These are phyloP conservation scores for Lomentospora prolificans DNA, from an alignment of 2,329 filamentous ascomycete species.

Conservation along the genomic window DNA sequence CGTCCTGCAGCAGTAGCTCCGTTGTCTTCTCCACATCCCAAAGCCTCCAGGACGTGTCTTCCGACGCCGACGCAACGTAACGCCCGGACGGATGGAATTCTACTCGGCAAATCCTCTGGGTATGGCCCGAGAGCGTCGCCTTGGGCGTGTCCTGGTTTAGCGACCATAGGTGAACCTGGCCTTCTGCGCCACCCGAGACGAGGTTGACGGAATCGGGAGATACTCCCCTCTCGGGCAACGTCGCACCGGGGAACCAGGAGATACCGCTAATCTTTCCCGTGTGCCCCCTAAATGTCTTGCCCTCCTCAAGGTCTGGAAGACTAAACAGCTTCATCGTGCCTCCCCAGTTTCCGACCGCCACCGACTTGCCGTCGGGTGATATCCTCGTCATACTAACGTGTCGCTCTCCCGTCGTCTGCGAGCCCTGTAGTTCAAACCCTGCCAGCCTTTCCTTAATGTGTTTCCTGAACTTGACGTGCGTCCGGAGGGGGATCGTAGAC, in stretches of 20 bases:
- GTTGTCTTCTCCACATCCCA: constrained; percentile 86
- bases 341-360: constrained; percentile 89
- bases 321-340: constrained; percentile 80
- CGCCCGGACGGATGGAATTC: constrained; percentile 90
- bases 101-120: constrained; percentile 77
- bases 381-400: constrained; percentile 89
- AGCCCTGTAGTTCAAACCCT: constrained; percentile 83
- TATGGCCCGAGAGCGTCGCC: constrained; percentile 73
- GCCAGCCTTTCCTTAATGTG: constrained; percentile 73
- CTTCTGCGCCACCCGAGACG: constrained; percentile 83
- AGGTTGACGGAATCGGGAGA: constrained; percentile 70
- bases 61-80: constrained; percentile 86
- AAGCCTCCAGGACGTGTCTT: constrained; percentile 91
- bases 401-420: constrained; percentile 83
- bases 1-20: constrained; percentile 83
- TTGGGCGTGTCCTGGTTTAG: constrained; percentile 77
- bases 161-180: constrained; percentile 82
- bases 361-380: constrained; percentile 69
- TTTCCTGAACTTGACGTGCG: constrained; percentile 88
- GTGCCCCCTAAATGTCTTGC: constrained; percentile 68
- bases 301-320: constrained; percentile 73
- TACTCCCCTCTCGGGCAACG: constrained; percentile 58
- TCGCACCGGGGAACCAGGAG: constrained; percentile 80
- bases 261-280: constrained; percentile 83
- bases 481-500: constrained; percentile 72